Evolutionary conservation across 257 asterid genomes (phyloP).

Genomic region (Nyctanthes arbortristis): DNA sequence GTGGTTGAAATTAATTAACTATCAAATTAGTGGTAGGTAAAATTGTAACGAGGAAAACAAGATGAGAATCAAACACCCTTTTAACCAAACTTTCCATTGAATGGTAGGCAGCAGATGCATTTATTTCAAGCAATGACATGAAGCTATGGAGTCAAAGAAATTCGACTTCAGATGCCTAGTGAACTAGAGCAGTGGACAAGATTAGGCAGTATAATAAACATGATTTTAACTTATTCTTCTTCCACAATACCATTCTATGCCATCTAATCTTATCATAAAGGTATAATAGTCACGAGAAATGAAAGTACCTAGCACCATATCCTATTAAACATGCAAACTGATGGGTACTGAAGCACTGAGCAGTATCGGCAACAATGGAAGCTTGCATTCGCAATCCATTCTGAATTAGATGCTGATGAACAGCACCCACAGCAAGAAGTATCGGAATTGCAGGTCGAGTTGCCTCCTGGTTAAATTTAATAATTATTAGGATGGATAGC

Average conservation of each 20-base stretch:
- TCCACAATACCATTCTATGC: too few species aligned
- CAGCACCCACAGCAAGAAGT: conserved; percentile 98
- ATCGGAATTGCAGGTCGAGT: conserved; percentile 97
- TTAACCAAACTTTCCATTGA: not conserved
- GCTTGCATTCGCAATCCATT: conserved; percentile 96
- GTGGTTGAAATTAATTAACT: too few species aligned
- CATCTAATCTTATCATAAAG: not conserved
- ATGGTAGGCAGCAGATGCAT: not conserved
- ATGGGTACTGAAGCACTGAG: conserved; percentile 99
- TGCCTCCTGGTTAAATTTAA: conserved; percentile 63
- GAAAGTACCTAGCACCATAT: conserved; percentile 92
- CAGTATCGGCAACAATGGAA: conserved; percentile 97
- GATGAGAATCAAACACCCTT: too few species aligned
- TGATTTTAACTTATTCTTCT: too few species aligned
- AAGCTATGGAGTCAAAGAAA: not conserved
- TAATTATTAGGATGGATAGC: conserved; percentile 17
- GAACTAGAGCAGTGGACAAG: not conserved
- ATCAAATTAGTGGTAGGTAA: too few species aligned
- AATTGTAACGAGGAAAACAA: too few species aligned
- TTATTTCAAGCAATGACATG: not conserved
- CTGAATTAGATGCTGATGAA: conserved; percentile 98
- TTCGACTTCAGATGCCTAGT: not conserved
- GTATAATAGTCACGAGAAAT: conserved; percentile 16
- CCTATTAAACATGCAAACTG: conserved; percentile 98
- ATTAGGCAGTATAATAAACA: too few species aligned